A percentile compares a stretch with the other conserved stretches of the same genome.
These are phyloP conservation scores for Metschnikowia gelsemii DNA, from an alignment of 805 yeast species.

Conservation along the genomic window DNA sequence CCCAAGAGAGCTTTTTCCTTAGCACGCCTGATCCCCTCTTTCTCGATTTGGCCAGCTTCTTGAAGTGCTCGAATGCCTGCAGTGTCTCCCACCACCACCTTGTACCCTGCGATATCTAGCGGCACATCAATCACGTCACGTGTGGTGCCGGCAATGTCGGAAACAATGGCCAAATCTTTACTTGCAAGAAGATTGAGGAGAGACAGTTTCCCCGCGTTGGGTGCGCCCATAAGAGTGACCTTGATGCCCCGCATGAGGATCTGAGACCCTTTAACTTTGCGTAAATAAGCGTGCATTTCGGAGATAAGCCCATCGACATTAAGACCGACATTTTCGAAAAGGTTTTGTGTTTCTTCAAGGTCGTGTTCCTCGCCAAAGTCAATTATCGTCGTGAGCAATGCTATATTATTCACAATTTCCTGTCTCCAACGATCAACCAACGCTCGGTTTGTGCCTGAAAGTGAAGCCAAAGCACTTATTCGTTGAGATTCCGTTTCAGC, in stretches of 20 bases:
- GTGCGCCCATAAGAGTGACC: slow-evolving; percentile 79
- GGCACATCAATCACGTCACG: slow-evolving; percentile 84
- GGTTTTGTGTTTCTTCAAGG: slow-evolving; percentile 57
- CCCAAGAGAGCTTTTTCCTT: slow-evolving; percentile 55
- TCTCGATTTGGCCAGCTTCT: slow-evolving; percentile 59
- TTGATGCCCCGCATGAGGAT: slow-evolving; percentile 71
- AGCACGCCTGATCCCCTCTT: slow-evolving; percentile 81
- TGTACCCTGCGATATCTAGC: slow-evolving; percentile 78
- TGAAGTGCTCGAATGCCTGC: slow-evolving; percentile 73
- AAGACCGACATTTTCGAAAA: slow-evolving; percentile 50
- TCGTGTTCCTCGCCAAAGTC: slow-evolving; percentile 96
- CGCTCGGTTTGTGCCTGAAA: slow-evolving; percentile 63
- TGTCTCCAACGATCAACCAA: slow-evolving; percentile 67
- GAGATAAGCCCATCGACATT: slow-evolving; percentile 42
- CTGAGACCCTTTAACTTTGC: slow-evolving; percentile 55
- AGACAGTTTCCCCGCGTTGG: slow-evolving; percentile 95
- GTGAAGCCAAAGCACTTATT: slow-evolving; percentile 65
- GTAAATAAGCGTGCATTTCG: slow-evolving; percentile 47
- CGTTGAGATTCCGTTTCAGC: slow-evolving; percentile 94
- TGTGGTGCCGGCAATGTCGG: slow-evolving; percentile 91
- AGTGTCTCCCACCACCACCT: slow-evolving; percentile 83
- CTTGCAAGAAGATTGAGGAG: slow-evolving; percentile 72
- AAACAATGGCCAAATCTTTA: slow-evolving; percentile 86
- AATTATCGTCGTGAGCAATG: slow-evolving; percentile 79
- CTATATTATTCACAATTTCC: slow-evolving; percentile 61